Evolutionary conservation across 2,329 filamentous ascomycete species (phyloP).

Genomic region (Claviceps sorghi): DNA sequence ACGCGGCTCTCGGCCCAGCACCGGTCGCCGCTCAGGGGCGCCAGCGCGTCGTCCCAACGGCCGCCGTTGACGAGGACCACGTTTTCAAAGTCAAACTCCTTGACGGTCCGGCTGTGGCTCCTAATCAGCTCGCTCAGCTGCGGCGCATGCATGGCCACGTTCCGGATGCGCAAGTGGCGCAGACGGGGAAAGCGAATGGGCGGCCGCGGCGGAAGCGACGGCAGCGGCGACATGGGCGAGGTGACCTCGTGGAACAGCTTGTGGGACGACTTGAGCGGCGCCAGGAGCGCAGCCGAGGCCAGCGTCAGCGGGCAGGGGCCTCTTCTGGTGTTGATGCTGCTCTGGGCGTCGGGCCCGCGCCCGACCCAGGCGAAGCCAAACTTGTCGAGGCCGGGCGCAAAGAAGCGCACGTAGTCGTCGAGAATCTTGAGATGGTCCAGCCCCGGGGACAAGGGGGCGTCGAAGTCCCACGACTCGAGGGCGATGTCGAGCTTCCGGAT

Average conservation of each 20-base stretch:
- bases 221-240: slow-evolving; percentile 48
- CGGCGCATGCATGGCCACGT: slow-evolving; percentile 53
- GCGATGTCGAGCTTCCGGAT: slow-evolving; percentile 60
- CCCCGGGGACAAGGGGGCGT: slow-evolving; percentile 39
- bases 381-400: slow-evolving; percentile 51
- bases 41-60: slow-evolving; percentile 71
- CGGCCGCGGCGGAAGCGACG: slow-evolving; percentile 33
- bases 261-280: slow-evolving; percentile 34
- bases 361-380: slow-evolving; percentile 69
- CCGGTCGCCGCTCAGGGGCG: slow-evolving; percentile 40
- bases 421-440: slow-evolving; percentile 63
- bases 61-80: slow-evolving; percentile 53
- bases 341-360: slow-evolving; percentile 11
- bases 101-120: slow-evolving; percentile 51
- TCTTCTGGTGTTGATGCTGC: slow-evolving; percentile 13
- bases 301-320: slow-evolving; percentile 63
- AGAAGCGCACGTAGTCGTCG: slow-evolving; percentile 62
- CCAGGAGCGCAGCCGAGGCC: slow-evolving; percentile 54
- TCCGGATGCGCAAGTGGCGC: slow-evolving; percentile 55
- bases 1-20: slow-evolving; percentile 18
- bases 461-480: slow-evolving; percentile 56
- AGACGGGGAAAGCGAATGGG: slow-evolving; percentile 54
- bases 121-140: slow-evolving; percentile 58
- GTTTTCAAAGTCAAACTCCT: slow-evolving; percentile 69
- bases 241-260: slow-evolving; percentile 53